Conservation (phyloP, 192 early-diverging fungal species). For the Backusella mclennaniae region DNA sequence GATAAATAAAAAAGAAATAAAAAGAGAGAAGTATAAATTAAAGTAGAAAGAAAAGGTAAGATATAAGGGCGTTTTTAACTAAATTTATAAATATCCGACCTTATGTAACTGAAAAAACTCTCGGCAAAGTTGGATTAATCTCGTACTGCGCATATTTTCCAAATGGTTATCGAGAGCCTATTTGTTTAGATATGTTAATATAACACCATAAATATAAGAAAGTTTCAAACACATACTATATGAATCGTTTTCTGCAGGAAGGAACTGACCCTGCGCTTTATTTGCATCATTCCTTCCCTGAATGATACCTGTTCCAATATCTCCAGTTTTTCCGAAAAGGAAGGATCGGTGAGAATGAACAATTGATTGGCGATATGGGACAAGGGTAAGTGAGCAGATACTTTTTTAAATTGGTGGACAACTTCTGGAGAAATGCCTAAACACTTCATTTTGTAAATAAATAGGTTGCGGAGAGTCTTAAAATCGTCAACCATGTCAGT, state of each 20-base stretch:
- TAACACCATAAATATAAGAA: not conserved
- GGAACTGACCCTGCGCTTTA: not conserved
- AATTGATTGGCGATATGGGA: conserved; percentile 64
- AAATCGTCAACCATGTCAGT: not conserved
- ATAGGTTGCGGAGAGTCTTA: not conserved
- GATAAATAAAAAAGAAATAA: not conserved
- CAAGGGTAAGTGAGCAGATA: conserved; percentile 52
- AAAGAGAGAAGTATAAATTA: conserved; percentile 11
- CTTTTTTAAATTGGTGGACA: conserved; percentile 54
- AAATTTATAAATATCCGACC: not conserved
- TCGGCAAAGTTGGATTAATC: not conserved
- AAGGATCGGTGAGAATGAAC: conserved; percentile 63
- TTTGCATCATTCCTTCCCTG: conserved; percentile 44
- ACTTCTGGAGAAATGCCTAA: conserved; percentile 5
- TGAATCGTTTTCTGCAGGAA: not conserved
- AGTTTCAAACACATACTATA: not conserved
- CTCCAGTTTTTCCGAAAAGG: conserved; percentile 64
- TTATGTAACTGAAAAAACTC: not conserved
- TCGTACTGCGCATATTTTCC: not conserved
- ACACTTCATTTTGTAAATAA: not conserved
- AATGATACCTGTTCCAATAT: conserved; percentile 54
- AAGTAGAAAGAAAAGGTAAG: not conserved
- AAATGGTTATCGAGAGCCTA: not conserved
- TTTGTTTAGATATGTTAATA: not conserved
- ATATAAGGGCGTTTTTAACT: not conserved